Percentiles rank a stretch among this genome's conserved stretches.
These are phyloP conservation scores for Emmonsiellopsis sp. DNA, from an alignment of 2,329 filamentous ascomycete genomes.

Conservation along the genomic window DNA sequence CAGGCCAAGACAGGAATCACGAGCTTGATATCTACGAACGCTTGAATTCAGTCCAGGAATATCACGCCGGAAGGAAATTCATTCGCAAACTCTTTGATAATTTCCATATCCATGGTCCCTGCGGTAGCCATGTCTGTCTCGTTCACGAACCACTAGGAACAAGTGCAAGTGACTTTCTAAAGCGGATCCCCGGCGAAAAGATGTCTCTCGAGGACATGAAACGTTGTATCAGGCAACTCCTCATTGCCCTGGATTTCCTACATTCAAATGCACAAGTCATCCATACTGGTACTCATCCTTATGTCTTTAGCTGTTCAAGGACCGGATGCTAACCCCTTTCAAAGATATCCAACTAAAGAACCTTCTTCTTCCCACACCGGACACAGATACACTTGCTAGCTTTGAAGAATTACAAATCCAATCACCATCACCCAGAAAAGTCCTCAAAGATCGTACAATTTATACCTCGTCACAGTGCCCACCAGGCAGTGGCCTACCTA, in stretches of 20 bases:
- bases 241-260: conserved; percentile 33
- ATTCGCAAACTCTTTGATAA: conserved; percentile 14
- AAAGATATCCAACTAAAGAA: conserved; percentile 23
- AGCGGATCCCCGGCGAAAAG: conserved; percentile 14
- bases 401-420: conserved; percentile 15
- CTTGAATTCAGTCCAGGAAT: conserved; percentile 8
- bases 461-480: conserved; percentile 21
- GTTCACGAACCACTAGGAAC: conserved; percentile 28
- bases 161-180: conserved; percentile 22
- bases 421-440: conserved; percentile 21
- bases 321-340: conserved; percentile 20
- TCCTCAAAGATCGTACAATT: conserved; percentile 19
- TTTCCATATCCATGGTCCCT: conserved; percentile 13
- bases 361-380: conserved; percentile 23
- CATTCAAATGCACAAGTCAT: conserved; percentile 33
- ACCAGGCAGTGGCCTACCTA: conserved; percentile 18
- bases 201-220: conserved; percentile 24
- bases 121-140: conserved; percentile 23
- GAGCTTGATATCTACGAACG: conserved; percentile 14
- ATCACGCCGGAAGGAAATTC: conserved; percentile 11
- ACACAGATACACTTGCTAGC: conserved; percentile 19
- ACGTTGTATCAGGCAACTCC: conserved; percentile 23
- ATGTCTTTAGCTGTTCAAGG: background rate
- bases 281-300: conserved; percentile 28
- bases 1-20: conserved; percentile 6